Percentiles rank a stretch among this genome's conserved stretches.
phyloP scores from a whole-genome alignment of 106 monocot genomes.

The Allium fistulosum region DNA sequence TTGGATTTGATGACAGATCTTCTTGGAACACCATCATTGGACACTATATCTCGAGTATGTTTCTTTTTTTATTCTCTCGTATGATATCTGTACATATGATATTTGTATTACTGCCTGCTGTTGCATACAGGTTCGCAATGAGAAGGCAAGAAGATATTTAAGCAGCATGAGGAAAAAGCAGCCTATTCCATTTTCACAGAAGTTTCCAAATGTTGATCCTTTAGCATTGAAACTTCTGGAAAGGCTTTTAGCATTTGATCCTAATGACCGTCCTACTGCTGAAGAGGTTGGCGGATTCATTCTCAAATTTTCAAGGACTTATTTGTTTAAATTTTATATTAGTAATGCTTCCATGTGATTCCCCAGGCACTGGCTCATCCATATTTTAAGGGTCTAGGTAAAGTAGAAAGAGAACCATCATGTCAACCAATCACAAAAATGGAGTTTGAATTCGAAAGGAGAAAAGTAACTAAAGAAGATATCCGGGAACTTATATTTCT shows the following conservation, averaged over 20 bases:
- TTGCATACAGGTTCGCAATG: constrained; percentile 61
- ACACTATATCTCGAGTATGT: constrained; percentile 62
- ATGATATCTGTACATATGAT: no score
- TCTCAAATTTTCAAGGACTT: not conserved
- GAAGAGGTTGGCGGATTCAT: constrained; percentile 46
- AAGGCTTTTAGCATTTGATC: constrained; percentile 86
- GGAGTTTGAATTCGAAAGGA: constrained; percentile 93
- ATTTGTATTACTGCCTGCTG: no score
- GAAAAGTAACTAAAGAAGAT: constrained; percentile 78
- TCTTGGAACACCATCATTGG: constrained; percentile 80
- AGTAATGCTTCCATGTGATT: not conserved
- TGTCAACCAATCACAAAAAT: constrained; percentile 83
- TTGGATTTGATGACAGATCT: constrained; percentile 80
- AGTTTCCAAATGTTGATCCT: constrained; percentile 86
- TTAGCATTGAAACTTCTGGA: constrained; percentile 69
- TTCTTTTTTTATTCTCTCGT: no score
- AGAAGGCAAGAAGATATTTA: constrained; percentile 81
- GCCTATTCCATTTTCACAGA: constrained; percentile 63
- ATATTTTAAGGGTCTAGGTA: constrained; percentile 83
- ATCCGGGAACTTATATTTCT: constrained; percentile 78
- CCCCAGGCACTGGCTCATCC: constrained; percentile 76
- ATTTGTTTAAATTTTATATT: not conserved
- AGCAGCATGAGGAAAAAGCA: constrained; percentile 79
- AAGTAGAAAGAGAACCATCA: constrained; percentile 83
- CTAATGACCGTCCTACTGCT: constrained; percentile 81